Base-by-base conservation (phyloP, 371 early-diverging fungal species). In the Polyrhizophydium stewartii region DNA sequence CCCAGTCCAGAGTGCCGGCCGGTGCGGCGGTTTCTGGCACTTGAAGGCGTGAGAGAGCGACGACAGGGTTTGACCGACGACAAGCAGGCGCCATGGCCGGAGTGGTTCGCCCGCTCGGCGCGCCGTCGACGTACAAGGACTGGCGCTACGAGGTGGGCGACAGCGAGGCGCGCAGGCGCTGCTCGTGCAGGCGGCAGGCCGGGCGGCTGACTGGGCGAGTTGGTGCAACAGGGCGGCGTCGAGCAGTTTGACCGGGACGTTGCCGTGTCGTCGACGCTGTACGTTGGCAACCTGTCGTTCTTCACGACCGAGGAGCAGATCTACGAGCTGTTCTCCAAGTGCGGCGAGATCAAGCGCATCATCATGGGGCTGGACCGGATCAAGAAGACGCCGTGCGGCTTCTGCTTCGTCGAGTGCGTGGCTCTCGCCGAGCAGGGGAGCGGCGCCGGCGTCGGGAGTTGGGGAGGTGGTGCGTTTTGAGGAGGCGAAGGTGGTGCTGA, bases 221-320 rank as follows among this genome's bases (percentile, higher is more conserved):
- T 28, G 24, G 59, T 47, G n/a, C n/a, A n/a, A 6, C 63, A 91
- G 84, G 93, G 93, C 19, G 82, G 87, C 13, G 76, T 79, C 0
- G 79, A 82, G 56, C 88, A 92, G 66, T 83, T 88, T 63, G 72
- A 78, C 12, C 73, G 77, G 43, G 90, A 89, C 57, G 80, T 93
- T 31, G 77, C 82, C 16, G 76, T 24, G 1, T 78, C 85, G 3
- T 40, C 83, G 0, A 98, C 99, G 16, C 83, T 98, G 30, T 99
- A 99, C 68, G 90, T 98, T 32, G 99, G 99, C 60, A 99, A 99
- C 78, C 79, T 99, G 35, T 92, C 94, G 12, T 97, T 97, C 70
- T 97, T 87, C 77, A 99, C 97, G 7, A 93, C 96, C 3, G 99
- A 99, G 78, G 99, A 98, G 81, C 99, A 98, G 76, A 87, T 99